A percentile compares a stretch with the other conserved stretches of the same genome.
These are phyloP conservation scores for Isabelozyma pseudorhagii DNA, from an alignment of 805 yeast genomes.

Conservation along the genomic window DNA sequence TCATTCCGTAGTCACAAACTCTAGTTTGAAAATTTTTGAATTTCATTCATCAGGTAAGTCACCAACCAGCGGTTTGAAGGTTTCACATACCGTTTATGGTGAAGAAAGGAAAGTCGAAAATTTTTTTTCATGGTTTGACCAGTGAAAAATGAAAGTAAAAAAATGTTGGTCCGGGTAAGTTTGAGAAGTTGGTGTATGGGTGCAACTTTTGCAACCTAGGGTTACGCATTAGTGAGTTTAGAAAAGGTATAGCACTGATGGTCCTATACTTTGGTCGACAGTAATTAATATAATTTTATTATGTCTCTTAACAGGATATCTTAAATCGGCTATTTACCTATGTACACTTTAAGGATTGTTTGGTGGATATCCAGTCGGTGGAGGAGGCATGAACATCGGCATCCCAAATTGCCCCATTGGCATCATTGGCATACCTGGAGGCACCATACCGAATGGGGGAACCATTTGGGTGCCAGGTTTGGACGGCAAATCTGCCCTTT, in stretches of 20 bases:
- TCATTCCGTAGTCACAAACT: constrained; percentile 50
- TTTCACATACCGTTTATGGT: neutral
- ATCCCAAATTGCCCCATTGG: constrained; percentile 12
- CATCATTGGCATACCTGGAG: constrained; percentile 15
- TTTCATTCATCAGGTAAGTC: constrained; percentile 2
- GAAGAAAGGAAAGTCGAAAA: constrained; percentile 1
- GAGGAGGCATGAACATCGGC: constrained; percentile 16
- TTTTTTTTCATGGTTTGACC: constrained; percentile 1
- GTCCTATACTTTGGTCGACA: too few species aligned
- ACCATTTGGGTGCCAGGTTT: constrained; percentile 9
- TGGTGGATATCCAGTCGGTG: neutral
- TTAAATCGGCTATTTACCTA: neutral
- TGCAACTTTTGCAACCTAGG: neutral
- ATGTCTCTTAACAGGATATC: too few species aligned
- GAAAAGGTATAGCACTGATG: neutral
- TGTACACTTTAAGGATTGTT: neutral
- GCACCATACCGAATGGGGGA: constrained; percentile 11
- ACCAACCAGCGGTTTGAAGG: neutral
- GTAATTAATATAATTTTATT: too few species aligned
- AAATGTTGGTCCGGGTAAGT: neutral
- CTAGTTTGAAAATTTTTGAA: constrained; percentile 41
- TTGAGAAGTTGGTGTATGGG: neutral
- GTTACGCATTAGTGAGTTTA: neutral
- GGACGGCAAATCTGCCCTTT: constrained; percentile 14
- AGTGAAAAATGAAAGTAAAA: neutral